phyloP scores from a whole-genome alignment of 1,139 yeast species.

The Saccharomycopsis hybrid region DNA sequence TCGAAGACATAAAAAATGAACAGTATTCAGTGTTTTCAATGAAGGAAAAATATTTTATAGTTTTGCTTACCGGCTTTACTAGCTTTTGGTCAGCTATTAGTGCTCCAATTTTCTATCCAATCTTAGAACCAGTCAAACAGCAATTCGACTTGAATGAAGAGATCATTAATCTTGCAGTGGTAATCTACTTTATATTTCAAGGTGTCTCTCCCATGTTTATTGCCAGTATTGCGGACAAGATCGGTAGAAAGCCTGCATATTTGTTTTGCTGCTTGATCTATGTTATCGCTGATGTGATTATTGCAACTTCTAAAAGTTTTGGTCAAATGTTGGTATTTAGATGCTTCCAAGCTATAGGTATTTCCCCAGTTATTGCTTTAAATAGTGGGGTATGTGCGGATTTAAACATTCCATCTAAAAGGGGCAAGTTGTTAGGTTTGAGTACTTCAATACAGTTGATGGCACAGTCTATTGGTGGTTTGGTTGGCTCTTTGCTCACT shows the following conservation, averaged over 20 bases:
- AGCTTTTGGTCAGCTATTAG: conserved; percentile 54
- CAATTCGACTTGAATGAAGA: conserved; percentile 49
- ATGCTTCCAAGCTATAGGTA: conserved; percentile 62
- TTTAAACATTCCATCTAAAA: conserved; percentile 47
- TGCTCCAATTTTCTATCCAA: conserved; percentile 68
- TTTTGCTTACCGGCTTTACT: not conserved
- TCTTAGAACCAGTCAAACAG: conserved; percentile 45
- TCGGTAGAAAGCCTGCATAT: conserved; percentile 64
- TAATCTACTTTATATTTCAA: conserved; percentile 63
- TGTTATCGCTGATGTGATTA: conserved; percentile 50
- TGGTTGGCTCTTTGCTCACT: conserved; percentile 63
- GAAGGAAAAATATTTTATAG: conserved; percentile 5
- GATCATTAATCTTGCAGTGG: conserved; percentile 58
- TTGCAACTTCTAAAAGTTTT: conserved; percentile 50
- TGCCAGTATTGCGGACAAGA: conserved; percentile 56
- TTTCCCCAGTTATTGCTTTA: conserved; percentile 64
- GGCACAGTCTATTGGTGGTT: conserved; percentile 73
- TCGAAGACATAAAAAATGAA: not conserved
- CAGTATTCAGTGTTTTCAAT: not conserved
- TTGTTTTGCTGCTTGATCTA: conserved; percentile 46
- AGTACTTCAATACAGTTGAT: conserved; percentile 55
- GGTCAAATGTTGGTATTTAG: conserved; percentile 51
- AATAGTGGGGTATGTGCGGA: conserved; percentile 66
- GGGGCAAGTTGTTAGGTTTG: conserved; percentile 62
- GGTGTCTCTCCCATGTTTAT: conserved; percentile 62